Percentiles rank a stretch among this genome's conserved stretches.
Evolutionary conservation across 805 yeast genomes (phyloP).

Genomic region (Blastobotrys muscicola): DNA sequence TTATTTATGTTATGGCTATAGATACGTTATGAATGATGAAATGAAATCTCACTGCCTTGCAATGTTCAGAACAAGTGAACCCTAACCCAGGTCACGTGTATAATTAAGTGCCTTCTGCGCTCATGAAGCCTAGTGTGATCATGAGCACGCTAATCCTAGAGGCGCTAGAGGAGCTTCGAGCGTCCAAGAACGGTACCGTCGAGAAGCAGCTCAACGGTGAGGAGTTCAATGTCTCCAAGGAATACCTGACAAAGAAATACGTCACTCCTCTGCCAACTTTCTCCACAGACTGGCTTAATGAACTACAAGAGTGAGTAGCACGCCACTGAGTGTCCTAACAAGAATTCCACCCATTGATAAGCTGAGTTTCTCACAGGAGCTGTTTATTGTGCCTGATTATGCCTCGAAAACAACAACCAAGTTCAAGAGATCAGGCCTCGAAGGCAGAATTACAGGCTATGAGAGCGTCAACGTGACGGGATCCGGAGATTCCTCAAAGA

Average conservation of each 20-base stretch:
- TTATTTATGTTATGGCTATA: too few species aligned
- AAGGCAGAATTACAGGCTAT: conserved; percentile 55
- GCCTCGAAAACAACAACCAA: conserved; percentile 55
- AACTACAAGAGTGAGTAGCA: conserved; percentile 42
- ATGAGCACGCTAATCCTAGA: background rate
- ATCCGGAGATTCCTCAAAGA: conserved; percentile 46
- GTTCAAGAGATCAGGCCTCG: conserved; percentile 66
- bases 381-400: conserved; percentile 51
- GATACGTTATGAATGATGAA: too few species aligned
- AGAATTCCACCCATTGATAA: conserved; percentile 23
- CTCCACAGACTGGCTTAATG: conserved; percentile 61
- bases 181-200: background rate
- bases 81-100: too few species aligned
- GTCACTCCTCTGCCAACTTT: conserved; percentile 55
- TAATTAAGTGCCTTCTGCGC: too few species aligned
- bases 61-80: too few species aligned
- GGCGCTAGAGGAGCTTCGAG: background rate
- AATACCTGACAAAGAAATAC: conserved; percentile 33
- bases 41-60: too few species aligned
- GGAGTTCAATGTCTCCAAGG: conserved; percentile 3
- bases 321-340: conserved; percentile 14
- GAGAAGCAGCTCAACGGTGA: too few species aligned
- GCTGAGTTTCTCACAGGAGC: conserved; percentile 33
- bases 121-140: too few species aligned
- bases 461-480: conserved; percentile 30